Evolutionary conservation across 1,139 yeast species (phyloP), one percentile per base, ranked within the genome.

Genomic region (Candida dubliniensis): DNA sequence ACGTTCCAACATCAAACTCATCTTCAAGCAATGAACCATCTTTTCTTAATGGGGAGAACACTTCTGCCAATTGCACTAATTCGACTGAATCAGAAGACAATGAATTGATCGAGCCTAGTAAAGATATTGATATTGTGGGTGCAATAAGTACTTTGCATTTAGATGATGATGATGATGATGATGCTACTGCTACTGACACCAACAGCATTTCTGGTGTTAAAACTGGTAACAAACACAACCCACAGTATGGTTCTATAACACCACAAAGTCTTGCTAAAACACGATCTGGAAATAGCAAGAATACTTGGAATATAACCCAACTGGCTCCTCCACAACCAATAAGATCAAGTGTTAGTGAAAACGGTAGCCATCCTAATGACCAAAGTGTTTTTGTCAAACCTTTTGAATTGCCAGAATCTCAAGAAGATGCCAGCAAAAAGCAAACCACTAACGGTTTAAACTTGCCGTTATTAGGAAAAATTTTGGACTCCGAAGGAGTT

Each of bases 61-160:
- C 23, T 18, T 18, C 23, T 34, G 10, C 37, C 27, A 34, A 27
- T 25, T 12, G 14, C 9, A 35, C 34, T 2, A 35, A 15, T 15
- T 15, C 23, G 8, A 23, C 25, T 10, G 6, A 8, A 27, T 34
- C 29, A 30, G 38, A 38, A 8, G 35, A 37, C 29, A 42, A 38
- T 13, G 37, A 26, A 1, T 42, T 9, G 1, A 31, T 29, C 15
- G 31, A 30, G 23, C 24, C 5, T 11, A 27, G n/a, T 23, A 40
- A 41, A 36, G 60, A 62, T 36, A 62, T 71, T 51, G 77, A 71
- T 46, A 69, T 72, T 33, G 76, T 72, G 30, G 76, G 74, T 7
- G 75, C 77, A 8, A 58, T 72, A 35, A 67, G 66, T 35, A 69
- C 64, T 40, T 62, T 73, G 38, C 66, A 71, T 51, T 61, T 72